phyloP scores from a whole-genome alignment of 805 yeast species.

The Yarrowia phangngaensis region DNA sequence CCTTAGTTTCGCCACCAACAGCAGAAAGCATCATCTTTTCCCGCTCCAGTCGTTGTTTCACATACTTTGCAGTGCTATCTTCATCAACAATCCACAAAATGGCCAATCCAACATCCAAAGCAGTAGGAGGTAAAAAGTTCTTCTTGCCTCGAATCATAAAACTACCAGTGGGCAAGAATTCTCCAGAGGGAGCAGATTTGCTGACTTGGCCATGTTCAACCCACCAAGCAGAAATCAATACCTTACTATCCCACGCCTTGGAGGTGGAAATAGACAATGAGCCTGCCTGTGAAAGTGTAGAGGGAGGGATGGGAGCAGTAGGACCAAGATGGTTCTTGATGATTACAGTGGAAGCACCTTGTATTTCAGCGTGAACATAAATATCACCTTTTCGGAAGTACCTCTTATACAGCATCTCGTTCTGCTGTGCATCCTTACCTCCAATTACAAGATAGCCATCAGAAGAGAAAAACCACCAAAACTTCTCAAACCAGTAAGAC shows the following conservation, averaged over 20 bases:
- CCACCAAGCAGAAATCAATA: conserved; percentile 81
- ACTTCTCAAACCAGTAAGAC: conserved; percentile 91
- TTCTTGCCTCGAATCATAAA: conserved; percentile 53
- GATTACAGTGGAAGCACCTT: conserved; percentile 70
- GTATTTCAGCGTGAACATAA: conserved; percentile 69
- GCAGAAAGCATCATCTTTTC: conserved; percentile 28
- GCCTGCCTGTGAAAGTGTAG: conserved; percentile 86
- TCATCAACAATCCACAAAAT: conserved; percentile 69
- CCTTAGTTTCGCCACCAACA: neutral
- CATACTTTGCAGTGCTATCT: conserved; percentile 43
- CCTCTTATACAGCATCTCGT: conserved; percentile 73
- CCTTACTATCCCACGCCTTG: conserved; percentile 85
- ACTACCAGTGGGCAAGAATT: conserved; percentile 59
- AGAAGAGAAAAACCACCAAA: conserved; percentile 86
- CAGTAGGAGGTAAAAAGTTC: conserved; percentile 64
- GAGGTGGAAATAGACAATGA: conserved; percentile 73
- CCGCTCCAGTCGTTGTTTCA: conserved; percentile 30
- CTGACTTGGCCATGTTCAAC: conserved; percentile 65
- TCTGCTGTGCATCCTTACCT: conserved; percentile 77
- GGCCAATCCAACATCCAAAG: conserved; percentile 84
- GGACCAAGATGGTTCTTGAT: conserved; percentile 68
- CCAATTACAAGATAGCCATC: conserved; percentile 85
- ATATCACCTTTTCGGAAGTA: conserved; percentile 71
- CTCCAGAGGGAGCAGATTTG: conserved; percentile 49
- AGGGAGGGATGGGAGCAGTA: conserved; percentile 58